Evolutionary conservation across 2,329 filamentous ascomycete species (phyloP), one percentile per base, ranked within the genome.

Genomic region (Fusarium pseudonygamai): DNA sequence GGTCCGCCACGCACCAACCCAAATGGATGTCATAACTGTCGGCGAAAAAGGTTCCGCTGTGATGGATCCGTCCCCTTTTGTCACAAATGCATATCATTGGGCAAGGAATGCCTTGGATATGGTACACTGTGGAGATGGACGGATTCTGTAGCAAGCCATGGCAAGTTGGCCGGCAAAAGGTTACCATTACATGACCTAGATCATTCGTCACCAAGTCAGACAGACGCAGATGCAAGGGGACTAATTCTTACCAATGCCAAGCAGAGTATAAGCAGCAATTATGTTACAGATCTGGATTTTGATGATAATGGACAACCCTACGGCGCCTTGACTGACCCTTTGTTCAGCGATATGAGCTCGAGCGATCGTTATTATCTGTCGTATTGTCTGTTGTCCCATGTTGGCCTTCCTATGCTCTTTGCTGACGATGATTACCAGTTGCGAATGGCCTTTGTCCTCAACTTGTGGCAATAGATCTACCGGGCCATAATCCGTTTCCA

Each of bases 1-100:
- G 56, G 42, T 37, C 14, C 55, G 1, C 30, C 16, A 9, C 60
- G 64, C 30, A 55, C 37, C 5, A 40, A 43, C 13, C 52, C 40
- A 22, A 66, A 57, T 12, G 47, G 60, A 18, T 66, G 64, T n/a
- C 64, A 66, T 16, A 66, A 66, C 18, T 66, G 64, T 24, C 49
- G 64, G 5, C 49, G 47, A 18, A 46, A 30, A 13, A 30, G 60
- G 16, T n/a, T 66, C 10, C 49, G 60, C 3, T 66, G 64, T 34
- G 64, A 66, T 16, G 60, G 49, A 15, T 64, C 64, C 5, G 5
- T 49, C 4, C 64, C 64, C 7, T 43, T 43, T 18, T 66, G 64
- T 22, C 60, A 26, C 14, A 64, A 47, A 32, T 66, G 64, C n/a
- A 43, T 39, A 28, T 40, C 36, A 12, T 20, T 37, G 0, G 60